Evolutionary conservation across 2,329 filamentous ascomycete species (phyloP).

Genomic region (Penicillium verrucosum): DNA sequence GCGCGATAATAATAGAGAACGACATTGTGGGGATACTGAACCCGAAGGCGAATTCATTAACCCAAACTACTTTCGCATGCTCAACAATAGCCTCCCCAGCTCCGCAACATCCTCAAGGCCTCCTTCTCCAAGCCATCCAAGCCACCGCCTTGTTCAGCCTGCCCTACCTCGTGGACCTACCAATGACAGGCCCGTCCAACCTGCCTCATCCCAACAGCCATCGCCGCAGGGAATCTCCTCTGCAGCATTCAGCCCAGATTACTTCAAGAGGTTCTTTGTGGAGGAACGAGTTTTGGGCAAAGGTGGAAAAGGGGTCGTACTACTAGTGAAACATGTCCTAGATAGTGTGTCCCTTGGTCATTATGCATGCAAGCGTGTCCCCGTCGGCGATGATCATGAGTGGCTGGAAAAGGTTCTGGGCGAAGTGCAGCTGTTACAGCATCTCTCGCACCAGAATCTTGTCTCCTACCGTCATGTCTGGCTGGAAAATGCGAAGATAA

Average conservation of each 20-base stretch:
- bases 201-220: slow-evolving; percentile 50
- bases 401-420: slow-evolving; percentile 94
- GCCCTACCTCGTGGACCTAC: slow-evolving; percentile 47
- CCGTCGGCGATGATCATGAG: slow-evolving; percentile 87
- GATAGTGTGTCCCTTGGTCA: slow-evolving; percentile 84
- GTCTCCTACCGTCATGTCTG: slow-evolving; percentile 97
- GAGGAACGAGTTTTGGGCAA: slow-evolving; percentile 82
- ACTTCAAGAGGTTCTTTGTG: slow-evolving; percentile 89
- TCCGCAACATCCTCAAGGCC: slow-evolving; percentile 46
- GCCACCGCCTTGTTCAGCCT: slow-evolving; percentile 47
- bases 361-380: slow-evolving; percentile 95
- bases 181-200: slow-evolving; percentile 49
- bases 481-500: slow-evolving; percentile 85
- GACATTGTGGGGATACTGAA: slow-evolving; percentile 30
- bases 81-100: slow-evolving; percentile 59
- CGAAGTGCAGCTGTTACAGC: slow-evolving; percentile 89
- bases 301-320: slow-evolving; percentile 90
- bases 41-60: slow-evolving; percentile 69
- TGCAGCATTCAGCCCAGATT: slow-evolving; percentile 84
- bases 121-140: slow-evolving; percentile 50
- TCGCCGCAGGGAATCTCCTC: slow-evolving; percentile 69
- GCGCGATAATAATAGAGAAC: slow-evolving; percentile 48
- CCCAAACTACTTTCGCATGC: slow-evolving; percentile 93
- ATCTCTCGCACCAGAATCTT: slow-evolving; percentile 88
- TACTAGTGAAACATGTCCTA: slow-evolving; percentile 89